These are phyloP conservation scores for Trichoderma hamatum DNA, from an alignment of 2,329 filamentous ascomycete species.

Conservation along the genomic window DNA sequence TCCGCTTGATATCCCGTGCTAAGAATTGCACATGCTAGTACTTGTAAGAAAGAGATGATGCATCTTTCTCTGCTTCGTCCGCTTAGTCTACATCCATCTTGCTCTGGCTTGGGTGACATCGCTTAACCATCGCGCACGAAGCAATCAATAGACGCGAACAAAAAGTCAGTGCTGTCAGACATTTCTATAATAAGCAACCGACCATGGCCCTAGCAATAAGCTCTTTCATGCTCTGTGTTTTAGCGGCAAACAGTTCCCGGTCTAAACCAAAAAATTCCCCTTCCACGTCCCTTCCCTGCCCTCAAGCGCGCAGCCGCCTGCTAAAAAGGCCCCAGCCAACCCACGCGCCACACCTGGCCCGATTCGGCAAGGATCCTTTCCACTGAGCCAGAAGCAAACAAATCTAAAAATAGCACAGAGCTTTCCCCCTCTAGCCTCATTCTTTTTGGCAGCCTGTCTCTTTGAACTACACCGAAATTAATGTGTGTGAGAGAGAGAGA, in stretches of 20 bases:
- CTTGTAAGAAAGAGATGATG: background rate
- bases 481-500: background rate
- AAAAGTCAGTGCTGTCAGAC: background rate
- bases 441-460: background rate
- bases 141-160: background rate
- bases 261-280: background rate
- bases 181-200: constrained; percentile 20
- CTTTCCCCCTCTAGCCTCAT: background rate
- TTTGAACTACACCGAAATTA: background rate
- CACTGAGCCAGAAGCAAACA: background rate
- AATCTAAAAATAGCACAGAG: constrained; percentile 13
- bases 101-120: background rate
- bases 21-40: background rate
- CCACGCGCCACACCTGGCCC: constrained; percentile 18
- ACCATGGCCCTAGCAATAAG: background rate
- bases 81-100: background rate
- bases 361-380: constrained; percentile 12
- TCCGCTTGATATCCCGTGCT: background rate
- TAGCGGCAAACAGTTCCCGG: background rate
- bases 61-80: background rate
- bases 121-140: background rate
- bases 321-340: constrained; percentile 8
- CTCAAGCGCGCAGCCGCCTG: constrained; percentile 23
- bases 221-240: background rate
- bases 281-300: background rate